Base-by-base conservation (phyloP, 2,329 filamentous ascomycete genomes). In the Aspergillus hiratsukae region DNA sequence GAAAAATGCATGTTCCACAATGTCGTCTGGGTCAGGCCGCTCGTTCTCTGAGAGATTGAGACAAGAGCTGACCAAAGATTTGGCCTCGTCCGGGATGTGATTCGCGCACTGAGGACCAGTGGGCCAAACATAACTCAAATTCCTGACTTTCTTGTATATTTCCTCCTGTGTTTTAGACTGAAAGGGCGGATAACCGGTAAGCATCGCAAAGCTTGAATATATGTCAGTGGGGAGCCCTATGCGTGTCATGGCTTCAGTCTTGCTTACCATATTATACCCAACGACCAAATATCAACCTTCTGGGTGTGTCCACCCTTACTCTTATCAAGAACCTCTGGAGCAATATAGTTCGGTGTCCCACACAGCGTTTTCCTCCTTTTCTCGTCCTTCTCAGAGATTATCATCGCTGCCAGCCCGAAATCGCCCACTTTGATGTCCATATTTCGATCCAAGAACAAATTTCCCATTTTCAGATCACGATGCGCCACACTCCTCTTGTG, bases 371-470 rank as follows among this genome's bases (percentile, higher is more conserved):
- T 97, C 67, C 95, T 84, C 61, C 94, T 86, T 64, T 81, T 77
- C 84, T 91, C 73, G 87, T 99, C 94, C 72, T 88, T 91, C 69
- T 93, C 91, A 9, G 92, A 95, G 48, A 97, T 87, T 55, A 97
- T 81, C 65, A 99, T 80, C 28, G 95, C 94, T 29, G 94, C 94
- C 54, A 99, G 81, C 3, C 94, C 94, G 76, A 99, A 99, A 73
- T 99, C 94, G 48, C 94, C 94, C 66, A 99, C 91, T 73, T 99
- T 99, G 66, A 96, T 88, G 69, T 99, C 96, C 93, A 99, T 97
- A 64, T 91, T 82, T 53, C 85, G 85, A 72, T 99, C 94, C 52
- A 99, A 81, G 68, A 99, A 99, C 64, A 99, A 87, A 72, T 99
- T 99, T 50, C 94, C 95, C 81, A 97, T 97, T 76, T 99, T 99